phyloP scores from a whole-genome alignment of 257 asterid species.

The Prunella vulgaris region DNA sequence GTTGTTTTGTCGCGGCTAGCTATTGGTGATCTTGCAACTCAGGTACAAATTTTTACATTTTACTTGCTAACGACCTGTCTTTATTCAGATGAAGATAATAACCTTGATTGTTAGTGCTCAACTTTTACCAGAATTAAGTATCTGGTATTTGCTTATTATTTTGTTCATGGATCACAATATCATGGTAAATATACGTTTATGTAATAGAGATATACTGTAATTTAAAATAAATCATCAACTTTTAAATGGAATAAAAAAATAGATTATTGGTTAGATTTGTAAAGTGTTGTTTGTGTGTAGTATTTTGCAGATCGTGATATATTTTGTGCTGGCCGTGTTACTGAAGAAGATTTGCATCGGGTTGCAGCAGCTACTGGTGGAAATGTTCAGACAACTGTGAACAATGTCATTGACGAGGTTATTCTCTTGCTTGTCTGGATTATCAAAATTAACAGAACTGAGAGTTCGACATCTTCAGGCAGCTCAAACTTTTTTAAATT shows the following conservation, averaged over 20 bases:
- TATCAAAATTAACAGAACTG: background rate
- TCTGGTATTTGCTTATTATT: background rate
- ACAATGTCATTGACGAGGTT: conserved; percentile 85
- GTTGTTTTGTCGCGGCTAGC: conserved; percentile 87
- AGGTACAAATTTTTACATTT: conserved; percentile 36
- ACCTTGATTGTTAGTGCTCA: background rate
- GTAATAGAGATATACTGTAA: background rate
- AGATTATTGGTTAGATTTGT: background rate
- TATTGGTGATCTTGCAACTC: conserved; percentile 91
- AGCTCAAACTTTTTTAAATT: background rate
- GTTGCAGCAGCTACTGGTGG: conserved; percentile 95
- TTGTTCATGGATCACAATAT: background rate
- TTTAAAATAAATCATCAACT: background rate
- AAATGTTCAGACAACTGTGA: conserved; percentile 85
- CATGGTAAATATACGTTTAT: background rate
- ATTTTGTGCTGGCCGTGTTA: conserved; percentile 93
- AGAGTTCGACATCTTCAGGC: background rate
- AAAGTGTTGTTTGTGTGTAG: conserved; percentile 35
- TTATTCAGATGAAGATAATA: background rate
- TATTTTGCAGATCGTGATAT: conserved; percentile 94
- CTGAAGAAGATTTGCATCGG: conserved; percentile 81
- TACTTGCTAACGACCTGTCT: background rate
- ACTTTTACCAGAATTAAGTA: background rate
- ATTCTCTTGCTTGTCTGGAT: conserved; percentile 2
- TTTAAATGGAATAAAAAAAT: background rate